Evolutionary conservation across 1,284 basidiomycete genomes (phyloP), one percentile per base, ranked within the genome.

Genomic region (Cryptococcus wingfieldii): DNA sequence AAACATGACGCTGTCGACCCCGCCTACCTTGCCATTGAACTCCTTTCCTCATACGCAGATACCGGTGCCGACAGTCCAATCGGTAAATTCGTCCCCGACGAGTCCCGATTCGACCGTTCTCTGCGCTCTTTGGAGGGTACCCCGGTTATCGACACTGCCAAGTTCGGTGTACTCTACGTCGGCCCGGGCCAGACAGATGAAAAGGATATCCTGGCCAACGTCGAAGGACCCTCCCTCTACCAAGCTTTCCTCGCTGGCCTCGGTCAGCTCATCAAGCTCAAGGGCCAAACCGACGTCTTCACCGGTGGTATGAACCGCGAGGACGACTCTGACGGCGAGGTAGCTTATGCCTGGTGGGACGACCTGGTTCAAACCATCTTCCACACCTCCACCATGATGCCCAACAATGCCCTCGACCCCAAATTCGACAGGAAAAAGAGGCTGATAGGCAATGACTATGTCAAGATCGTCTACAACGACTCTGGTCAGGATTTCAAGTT

Each of bases 321-420:
- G 62, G 85, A 88, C 65, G 93, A 98, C 72, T 86, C 88, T 23
- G 91, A 98, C 62, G 81, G 81, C 27, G 74, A 79, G 75, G 95
- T 92, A 69, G 89, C 92, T 0, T 98, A 98, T 69, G 93, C 94
- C 0, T 98, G 95, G 94, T 94, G 92, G 87, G 93, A 99, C 75
- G 93, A 97, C 69, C 94, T 97, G 45, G 87, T 88, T 16, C 96
- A 98, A 72, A 85, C 97, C 57, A 82, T 97, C 51, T 99, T 91
- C 75, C 96, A 98, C 76, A 88, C 92, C 1, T 89, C 95, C 2
- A 98, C 96, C 1, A 85, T 99, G 78, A 98, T 98, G 96, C 96
- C 96, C 2, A 88, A 85, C 51, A 75, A 79, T n/a, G 71, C 81
- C 6, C 75, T 82, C 53, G 87, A 92, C 69, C 83, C 84, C 0